These are phyloP conservation scores for Choiromyces venosus DNA, from an alignment of 495 filamentous ascomycete species.

Conservation along the genomic window DNA sequence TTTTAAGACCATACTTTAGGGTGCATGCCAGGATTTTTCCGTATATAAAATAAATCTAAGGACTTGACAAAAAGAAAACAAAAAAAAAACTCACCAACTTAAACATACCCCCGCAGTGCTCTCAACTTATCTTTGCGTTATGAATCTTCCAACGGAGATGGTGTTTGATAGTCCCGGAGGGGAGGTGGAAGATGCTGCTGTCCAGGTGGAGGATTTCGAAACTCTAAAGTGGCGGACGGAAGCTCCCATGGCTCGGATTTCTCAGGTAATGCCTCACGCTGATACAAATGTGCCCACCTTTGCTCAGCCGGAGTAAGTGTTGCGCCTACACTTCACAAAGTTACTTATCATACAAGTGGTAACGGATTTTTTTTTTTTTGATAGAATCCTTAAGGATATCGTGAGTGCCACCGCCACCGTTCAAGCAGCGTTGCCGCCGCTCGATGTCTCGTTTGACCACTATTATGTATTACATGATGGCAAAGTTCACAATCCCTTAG, in stretches of 20 bases:
- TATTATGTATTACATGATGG: slow-evolving; percentile 28
- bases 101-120: too few species aligned
- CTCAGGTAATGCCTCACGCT: neutral
- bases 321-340: neutral
- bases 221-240: neutral
- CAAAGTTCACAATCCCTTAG: slow-evolving; percentile 29
- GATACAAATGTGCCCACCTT: neutral
- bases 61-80: too few species aligned
- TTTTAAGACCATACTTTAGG: too few species aligned
- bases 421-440: neutral
- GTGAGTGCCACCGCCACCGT: neutral
- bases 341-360: neutral
- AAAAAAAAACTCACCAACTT: too few species aligned
- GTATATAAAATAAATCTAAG: too few species aligned
- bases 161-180: neutral
- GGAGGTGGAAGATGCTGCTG: neutral
- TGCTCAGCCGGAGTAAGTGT: neutral
- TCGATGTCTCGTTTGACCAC: neutral
- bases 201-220: neutral
- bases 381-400: neutral
- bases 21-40: too few species aligned
- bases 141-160: too few species aligned
- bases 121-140: too few species aligned
- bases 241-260: neutral
- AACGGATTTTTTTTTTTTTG: neutral